Percentiles rank a stretch among this genome's conserved stretches.
Evolutionary conservation across 169 alveolate species (phyloP).

Genomic region (Eimeria zaria): DNA sequence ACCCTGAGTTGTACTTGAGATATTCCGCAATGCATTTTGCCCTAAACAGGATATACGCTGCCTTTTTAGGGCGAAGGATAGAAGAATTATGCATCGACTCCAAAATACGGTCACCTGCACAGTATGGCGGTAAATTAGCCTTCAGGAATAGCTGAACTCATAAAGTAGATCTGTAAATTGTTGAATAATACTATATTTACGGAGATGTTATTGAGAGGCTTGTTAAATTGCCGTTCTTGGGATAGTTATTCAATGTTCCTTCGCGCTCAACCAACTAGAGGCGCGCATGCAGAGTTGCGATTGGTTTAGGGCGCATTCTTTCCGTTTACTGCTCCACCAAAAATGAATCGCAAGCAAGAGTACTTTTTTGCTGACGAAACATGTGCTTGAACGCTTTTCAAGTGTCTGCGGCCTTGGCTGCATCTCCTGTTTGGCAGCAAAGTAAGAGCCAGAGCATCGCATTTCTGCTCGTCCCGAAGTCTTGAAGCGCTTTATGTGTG

Average conservation of each 20-base stretch:
- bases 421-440: background rate
- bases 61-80: background rate
- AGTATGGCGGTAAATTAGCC: background rate
- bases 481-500: background rate
- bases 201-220: background rate
- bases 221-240: background rate
- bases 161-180: background rate
- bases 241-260: background rate
- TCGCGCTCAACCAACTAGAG: background rate
- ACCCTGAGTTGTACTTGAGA: background rate
- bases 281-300: background rate
- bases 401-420: background rate
- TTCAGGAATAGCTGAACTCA: background rate
- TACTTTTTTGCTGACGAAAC: too few relatives aligned
- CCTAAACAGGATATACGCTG: too few relatives aligned
- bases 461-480: background rate
- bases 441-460: background rate
- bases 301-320: background rate
- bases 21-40: background rate
- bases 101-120: background rate
- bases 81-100: background rate
- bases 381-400: background rate
- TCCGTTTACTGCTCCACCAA: background rate
- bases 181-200: background rate
- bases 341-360: background rate